Evolutionary conservation across 306 rosid species (phyloP).

Genomic region (Rosa rugosa): DNA sequence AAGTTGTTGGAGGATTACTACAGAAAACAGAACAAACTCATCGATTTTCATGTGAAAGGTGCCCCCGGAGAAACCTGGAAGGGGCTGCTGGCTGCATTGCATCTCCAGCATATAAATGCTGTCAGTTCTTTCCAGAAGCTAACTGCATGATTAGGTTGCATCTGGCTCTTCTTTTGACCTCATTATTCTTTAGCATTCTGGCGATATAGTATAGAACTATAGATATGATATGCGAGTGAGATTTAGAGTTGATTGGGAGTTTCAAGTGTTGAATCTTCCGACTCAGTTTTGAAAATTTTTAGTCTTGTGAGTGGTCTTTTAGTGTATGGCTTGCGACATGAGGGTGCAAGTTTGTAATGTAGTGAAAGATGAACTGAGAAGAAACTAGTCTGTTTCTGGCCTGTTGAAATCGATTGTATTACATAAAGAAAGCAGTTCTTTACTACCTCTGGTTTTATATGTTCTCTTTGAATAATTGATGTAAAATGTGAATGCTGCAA

Average conservation of each 20-base stretch:
- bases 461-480: background rate
- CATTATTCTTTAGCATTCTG: slow-evolving; percentile 29
- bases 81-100: slow-evolving; percentile 80
- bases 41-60: slow-evolving; percentile 54
- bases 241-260: slow-evolving; percentile 30
- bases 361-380: slow-evolving; percentile 28
- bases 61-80: slow-evolving; percentile 77
- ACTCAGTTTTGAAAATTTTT: slow-evolving; percentile 22
- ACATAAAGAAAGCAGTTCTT: background rate
- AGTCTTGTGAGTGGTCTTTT: slow-evolving; percentile 2
- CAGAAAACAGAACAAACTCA: slow-evolving; percentile 51
- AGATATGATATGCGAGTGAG: slow-evolving; percentile 63
- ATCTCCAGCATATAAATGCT: slow-evolving; percentile 71
- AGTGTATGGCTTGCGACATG: slow-evolving; percentile 6
- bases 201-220: slow-evolving; percentile 55
- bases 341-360: slow-evolving; percentile 31
- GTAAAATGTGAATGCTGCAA: background rate
- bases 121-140: slow-evolving; percentile 72
- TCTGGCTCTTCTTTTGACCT: slow-evolving; percentile 7
- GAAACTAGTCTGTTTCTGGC: slow-evolving; percentile 2
- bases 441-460: background rate
- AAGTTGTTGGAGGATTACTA: slow-evolving; percentile 56
- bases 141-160: slow-evolving; percentile 55
- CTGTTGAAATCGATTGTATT: background rate
- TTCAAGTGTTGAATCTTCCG: slow-evolving; percentile 34